Percentiles rank a stretch among this genome's conserved stretches.
Conservation (phyloP, 2,329 filamentous ascomycete species). For the Sarocladium brachiariae region DNA sequence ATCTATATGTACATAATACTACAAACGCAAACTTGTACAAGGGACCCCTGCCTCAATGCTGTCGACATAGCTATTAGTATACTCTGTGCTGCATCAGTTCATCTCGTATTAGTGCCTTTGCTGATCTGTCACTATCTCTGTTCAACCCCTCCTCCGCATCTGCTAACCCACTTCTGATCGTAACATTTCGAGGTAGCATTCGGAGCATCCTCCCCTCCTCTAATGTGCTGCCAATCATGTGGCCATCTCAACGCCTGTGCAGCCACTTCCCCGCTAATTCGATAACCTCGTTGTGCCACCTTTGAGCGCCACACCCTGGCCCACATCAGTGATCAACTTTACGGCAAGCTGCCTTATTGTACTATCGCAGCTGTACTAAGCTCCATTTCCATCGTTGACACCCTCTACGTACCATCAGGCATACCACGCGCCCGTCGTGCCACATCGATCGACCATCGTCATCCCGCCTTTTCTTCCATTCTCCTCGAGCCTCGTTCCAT, state of each 20-base stretch:
- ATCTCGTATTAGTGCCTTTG: too few species aligned
- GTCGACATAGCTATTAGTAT: too few species aligned
- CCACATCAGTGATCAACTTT: too few species aligned
- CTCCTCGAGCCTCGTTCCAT: slow-evolving; percentile 1
- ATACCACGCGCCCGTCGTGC: slow-evolving; percentile 5
- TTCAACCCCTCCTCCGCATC: neutral
- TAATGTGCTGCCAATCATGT: slow-evolving; percentile 6
- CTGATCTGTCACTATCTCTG: slow-evolving; percentile 3
- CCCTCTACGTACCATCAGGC: slow-evolving; percentile 2
- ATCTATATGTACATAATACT: slow-evolving; percentile 1
- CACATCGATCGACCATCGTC: neutral
- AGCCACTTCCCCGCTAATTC: neutral
- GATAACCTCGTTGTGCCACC: slow-evolving; percentile 3
- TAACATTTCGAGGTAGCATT: slow-evolving; percentile 1
- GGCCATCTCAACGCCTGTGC: neutral
- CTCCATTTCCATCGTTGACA: neutral
- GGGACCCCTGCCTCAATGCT: neutral
- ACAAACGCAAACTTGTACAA: too few species aligned
- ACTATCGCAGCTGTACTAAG: too few species aligned
- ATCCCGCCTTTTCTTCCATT: neutral
- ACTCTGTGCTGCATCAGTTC: too few species aligned
- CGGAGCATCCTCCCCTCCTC: neutral
- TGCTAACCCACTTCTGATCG: neutral
- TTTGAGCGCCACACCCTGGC: neutral
- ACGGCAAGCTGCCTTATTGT: too few species aligned